Conservation (phyloP, 495 filamentous ascomycete genomes). For the Corynascus novoguineensis region DNA sequence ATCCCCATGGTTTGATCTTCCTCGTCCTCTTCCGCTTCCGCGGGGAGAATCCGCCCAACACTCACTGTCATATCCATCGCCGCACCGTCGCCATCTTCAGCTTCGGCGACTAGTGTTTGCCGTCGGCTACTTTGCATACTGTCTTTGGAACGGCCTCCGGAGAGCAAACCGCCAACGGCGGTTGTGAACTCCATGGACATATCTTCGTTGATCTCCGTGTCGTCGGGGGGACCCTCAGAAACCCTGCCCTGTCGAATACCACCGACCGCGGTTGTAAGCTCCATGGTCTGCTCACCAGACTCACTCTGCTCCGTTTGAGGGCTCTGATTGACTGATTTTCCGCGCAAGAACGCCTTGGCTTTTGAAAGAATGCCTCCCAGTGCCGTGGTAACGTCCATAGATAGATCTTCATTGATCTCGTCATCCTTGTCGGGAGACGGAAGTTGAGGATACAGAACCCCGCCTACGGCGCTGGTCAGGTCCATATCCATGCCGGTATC, state of each 20-base stretch:
- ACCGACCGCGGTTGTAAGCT: constrained; percentile 70
- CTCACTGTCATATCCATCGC: constrained; percentile 57
- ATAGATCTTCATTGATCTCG: constrained; percentile 54
- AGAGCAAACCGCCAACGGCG: constrained; percentile 60
- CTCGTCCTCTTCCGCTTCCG: constrained; percentile 27
- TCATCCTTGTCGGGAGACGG: constrained; percentile 35
- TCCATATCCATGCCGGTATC: constrained; percentile 50
- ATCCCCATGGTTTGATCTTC: constrained; percentile 31
- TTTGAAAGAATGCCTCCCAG: constrained; percentile 74
- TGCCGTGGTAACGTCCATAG: constrained; percentile 79
- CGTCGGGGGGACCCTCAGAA: constrained; percentile 25
- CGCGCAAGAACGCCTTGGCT: constrained; percentile 25
- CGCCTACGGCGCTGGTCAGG: constrained; percentile 52
- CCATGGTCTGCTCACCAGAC: constrained; percentile 64
- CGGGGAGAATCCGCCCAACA: constrained; percentile 50
- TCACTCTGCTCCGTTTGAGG: constrained; percentile 16
- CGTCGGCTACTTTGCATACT: constrained; percentile 22
- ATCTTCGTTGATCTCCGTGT: constrained; percentile 51
- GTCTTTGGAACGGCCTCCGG: constrained; percentile 30
- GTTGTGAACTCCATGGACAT: constrained; percentile 81
- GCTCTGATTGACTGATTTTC: constrained; percentile 20
- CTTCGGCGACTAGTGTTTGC: constrained; percentile 24
- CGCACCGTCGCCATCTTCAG: constrained; percentile 43
- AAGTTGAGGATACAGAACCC: constrained; percentile 42
- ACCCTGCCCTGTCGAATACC: constrained; percentile 43